These are phyloP conservation scores for Pyrenophora tritici-repentis DNA, from an alignment of 2,329 filamentous ascomycete species.

Conservation along the genomic window DNA sequence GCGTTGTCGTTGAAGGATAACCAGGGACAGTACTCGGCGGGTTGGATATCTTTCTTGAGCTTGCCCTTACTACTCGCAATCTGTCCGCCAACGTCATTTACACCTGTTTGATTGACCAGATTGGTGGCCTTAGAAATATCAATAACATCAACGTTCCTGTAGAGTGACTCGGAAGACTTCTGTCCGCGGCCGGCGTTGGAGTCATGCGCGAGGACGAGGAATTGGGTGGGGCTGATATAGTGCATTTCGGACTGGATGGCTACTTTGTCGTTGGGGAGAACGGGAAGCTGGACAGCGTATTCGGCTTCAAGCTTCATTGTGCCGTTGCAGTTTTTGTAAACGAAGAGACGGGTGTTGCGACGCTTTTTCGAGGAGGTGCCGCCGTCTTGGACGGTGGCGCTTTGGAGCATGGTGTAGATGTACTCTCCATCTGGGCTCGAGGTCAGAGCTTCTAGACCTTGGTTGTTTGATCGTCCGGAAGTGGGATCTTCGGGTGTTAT, in stretches of 20 bases:
- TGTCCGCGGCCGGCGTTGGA: slow-evolving; percentile 64
- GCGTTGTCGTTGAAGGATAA: slow-evolving; percentile 70
- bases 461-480: slow-evolving; percentile 71
- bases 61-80: slow-evolving; percentile 58
- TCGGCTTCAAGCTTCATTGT: slow-evolving; percentile 60
- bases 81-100: slow-evolving; percentile 48
- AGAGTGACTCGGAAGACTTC: slow-evolving; percentile 58
- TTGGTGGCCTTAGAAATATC: slow-evolving; percentile 67
- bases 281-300: slow-evolving; percentile 69
- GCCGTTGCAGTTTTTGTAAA: slow-evolving; percentile 53
- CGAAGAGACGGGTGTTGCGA: slow-evolving; percentile 64
- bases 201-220: slow-evolving; percentile 70
- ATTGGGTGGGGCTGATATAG: slow-evolving; percentile 65
- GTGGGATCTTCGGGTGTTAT: slow-evolving; percentile 62
- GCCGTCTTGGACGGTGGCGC: slow-evolving; percentile 59
- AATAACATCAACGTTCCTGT: slow-evolving; percentile 72
- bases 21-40: slow-evolving; percentile 68
- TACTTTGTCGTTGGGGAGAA: slow-evolving; percentile 59
- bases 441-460: slow-evolving; percentile 74
- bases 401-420: slow-evolving; percentile 69
- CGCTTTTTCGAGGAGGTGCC: slow-evolving; percentile 60
- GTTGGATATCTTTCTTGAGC: slow-evolving; percentile 59
- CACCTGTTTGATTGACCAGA: slow-evolving; percentile 53
- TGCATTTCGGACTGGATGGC: slow-evolving; percentile 73
- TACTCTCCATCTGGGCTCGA: slow-evolving; percentile 65